Base-by-base conservation (phyloP, 768 basidiomycete genomes). In the Agaricus blazei region DNA sequence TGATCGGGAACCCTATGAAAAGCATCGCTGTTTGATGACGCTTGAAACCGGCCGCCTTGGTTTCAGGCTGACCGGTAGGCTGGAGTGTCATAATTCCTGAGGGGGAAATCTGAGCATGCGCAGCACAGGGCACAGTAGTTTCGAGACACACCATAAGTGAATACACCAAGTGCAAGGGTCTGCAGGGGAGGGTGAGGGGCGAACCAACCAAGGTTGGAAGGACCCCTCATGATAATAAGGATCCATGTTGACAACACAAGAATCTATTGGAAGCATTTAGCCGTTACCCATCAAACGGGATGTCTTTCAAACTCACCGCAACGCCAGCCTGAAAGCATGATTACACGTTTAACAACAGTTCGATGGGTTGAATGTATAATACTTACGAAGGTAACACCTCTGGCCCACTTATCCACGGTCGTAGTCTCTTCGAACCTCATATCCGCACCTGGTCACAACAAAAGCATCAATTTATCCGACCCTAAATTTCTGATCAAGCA, bases 1-100 rank as follows among this genome's bases (percentile, higher is more conserved):
- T 75, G 12, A 75, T 62, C 1, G 86, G 84, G 36, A 87, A 68
- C 2, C 81, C 87, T 19, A 80, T 37, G 9, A 68, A 66, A 5
- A 87, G 67, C 60, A 85, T 80, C 12, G 81, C 79, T 27, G 77
- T 64, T 65, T 93, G 88, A 63, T 94, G 92, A 31, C 87, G 78
- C 12, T 72, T 65, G 3, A 93, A 74, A 0, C 88, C 89, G 1
- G 82, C 80, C 8, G 79, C 75, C 68, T 89, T 87, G 40, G 82
- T 80, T 63, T 71, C 75, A 3, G 84, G 83, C 48, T 82, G 80
- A 3, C 83, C 79, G 9, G 88, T 88, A 1, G 86, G 86, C 60
- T 87, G 91, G 9, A 87, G 82, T 24, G 89, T 90, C 61, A 88
- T 64, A 42, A 93, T 81, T 6, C 84, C 90, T 90, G 49, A 15